Conservation (phyloP, 192 early-diverging fungal species). For the Coemansia sp. region DNA sequence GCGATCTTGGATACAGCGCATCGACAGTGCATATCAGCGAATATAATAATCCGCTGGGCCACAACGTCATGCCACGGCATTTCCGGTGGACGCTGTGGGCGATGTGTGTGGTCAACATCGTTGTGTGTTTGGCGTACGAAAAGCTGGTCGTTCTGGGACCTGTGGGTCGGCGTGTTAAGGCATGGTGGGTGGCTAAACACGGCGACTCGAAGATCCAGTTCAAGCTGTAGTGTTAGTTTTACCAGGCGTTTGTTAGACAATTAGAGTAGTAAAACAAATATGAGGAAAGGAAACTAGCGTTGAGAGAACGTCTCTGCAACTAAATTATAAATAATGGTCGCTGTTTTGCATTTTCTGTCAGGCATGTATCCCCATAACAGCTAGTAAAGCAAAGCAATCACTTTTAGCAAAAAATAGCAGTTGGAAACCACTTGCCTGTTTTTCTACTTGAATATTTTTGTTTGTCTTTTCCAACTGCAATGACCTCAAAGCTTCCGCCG, state of each 20-base stretch:
- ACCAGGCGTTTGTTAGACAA: no score
- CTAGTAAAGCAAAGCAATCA: no score
- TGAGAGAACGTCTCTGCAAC: no score
- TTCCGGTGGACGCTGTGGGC: slow-evolving; percentile 58
- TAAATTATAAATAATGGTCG: no score
- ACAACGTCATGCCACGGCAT: slow-evolving; percentile 59
- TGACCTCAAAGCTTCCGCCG: slow-evolving; percentile 49
- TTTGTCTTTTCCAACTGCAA: slow-evolving; percentile 5
- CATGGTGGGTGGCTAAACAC: slow-evolving; percentile 15
- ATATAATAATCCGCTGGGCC: slow-evolving; percentile 54
- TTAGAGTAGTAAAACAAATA: no score
- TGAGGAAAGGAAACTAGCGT: no score
- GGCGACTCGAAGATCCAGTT: background rate
- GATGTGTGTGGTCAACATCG: slow-evolving; percentile 52
- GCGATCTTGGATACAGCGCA: slow-evolving; percentile 38
- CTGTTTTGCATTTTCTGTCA: no score
- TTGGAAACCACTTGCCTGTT: no score
- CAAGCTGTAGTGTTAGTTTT: background rate
- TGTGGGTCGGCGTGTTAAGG: slow-evolving; percentile 45
- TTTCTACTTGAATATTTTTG: background rate
- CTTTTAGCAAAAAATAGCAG: no score
- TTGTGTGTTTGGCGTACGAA: slow-evolving; percentile 50
- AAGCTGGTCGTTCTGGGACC: slow-evolving; percentile 58
- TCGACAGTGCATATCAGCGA: slow-evolving; percentile 40
- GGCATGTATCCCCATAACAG: no score